Conservation (phyloP, 805 yeast species). For the Huiozyma sinensis region DNA sequence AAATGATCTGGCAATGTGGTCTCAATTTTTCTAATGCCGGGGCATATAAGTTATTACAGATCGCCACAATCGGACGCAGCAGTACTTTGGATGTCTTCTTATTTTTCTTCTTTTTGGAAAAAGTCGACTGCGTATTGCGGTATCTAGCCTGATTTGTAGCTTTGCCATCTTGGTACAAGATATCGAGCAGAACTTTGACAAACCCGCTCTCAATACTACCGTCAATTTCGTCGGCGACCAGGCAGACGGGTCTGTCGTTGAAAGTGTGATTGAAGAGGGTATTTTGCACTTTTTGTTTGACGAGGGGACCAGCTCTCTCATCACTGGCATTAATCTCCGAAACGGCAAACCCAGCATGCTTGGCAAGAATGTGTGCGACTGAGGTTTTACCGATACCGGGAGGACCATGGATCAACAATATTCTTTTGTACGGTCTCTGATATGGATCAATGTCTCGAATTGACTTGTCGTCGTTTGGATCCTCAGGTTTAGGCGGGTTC, state of each 20-base stretch:
- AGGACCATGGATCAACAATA: constrained; percentile 78
- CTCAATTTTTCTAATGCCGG: constrained; percentile 65
- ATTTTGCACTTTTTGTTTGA: constrained; percentile 45
- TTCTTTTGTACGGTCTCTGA: constrained; percentile 48
- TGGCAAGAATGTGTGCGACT: constrained; percentile 74
- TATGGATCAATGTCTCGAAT: constrained; percentile 34
- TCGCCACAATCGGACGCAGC: constrained; percentile 78
- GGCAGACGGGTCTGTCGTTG: constrained; percentile 65
- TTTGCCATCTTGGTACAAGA: constrained; percentile 46
- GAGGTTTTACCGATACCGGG: constrained; percentile 93
- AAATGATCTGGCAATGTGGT: constrained; percentile 59
- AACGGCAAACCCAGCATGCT: constrained; percentile 68
- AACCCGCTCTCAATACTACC: constrained; percentile 61
- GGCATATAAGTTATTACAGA: constrained; percentile 81
- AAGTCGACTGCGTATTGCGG: constrained; percentile 5
- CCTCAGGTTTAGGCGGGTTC: background rate
- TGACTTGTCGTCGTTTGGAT: constrained; percentile 5
- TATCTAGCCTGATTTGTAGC: constrained; percentile 32
- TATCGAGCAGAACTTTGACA: constrained; percentile 44
- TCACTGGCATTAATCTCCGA: constrained; percentile 84
- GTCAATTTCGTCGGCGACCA: constrained; percentile 86
- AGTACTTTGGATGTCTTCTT: constrained; percentile 36
- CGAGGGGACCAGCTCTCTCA: constrained; percentile 52
- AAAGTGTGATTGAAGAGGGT: constrained; percentile 58
- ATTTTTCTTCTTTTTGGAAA: constrained; percentile 14